A percentile compares a stretch with the other conserved stretches of the same genome.
Conservation (phyloP, 495 filamentous ascomycete species). For the Neurospora sp. region DNA sequence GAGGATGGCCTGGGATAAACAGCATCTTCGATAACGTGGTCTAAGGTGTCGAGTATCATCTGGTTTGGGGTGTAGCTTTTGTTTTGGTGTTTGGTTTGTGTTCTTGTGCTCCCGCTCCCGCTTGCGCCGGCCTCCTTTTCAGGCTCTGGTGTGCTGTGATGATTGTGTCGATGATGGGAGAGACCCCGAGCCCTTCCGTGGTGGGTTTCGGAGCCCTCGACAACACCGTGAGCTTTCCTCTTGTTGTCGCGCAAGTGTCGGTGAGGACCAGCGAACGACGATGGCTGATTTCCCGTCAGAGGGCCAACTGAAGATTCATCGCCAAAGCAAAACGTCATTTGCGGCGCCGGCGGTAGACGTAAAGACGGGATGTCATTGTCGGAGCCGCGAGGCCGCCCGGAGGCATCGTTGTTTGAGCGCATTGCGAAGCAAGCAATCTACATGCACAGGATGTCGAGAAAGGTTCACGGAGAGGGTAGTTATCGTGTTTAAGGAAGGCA, state of each 20-base stretch:
- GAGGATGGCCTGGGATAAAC: slow-evolving; percentile 4
- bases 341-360: slow-evolving; percentile 20
- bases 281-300: slow-evolving; percentile 18
- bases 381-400: slow-evolving; percentile 16
- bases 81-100: background rate
- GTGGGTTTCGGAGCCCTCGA: background rate
- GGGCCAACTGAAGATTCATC: slow-evolving; percentile 44
- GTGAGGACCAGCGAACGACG: slow-evolving; percentile 13
- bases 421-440: background rate
- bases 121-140: background rate
- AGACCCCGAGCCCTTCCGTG: background rate
- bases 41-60: background rate
- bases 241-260: slow-evolving; percentile 29
- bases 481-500: background rate
- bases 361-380: slow-evolving; percentile 20
- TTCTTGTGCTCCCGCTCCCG: background rate
- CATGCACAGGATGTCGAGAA: background rate
- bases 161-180: background rate
- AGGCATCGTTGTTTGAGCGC: slow-evolving; percentile 16
- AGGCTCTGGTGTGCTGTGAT: background rate
- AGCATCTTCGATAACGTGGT: background rate
- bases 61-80: background rate
- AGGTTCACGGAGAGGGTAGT: background rate
- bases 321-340: slow-evolving; percentile 48
- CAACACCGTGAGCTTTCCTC: background rate